Base-by-base conservation (phyloP, 805 yeast species). In the Nakazawaea peltata region DNA sequence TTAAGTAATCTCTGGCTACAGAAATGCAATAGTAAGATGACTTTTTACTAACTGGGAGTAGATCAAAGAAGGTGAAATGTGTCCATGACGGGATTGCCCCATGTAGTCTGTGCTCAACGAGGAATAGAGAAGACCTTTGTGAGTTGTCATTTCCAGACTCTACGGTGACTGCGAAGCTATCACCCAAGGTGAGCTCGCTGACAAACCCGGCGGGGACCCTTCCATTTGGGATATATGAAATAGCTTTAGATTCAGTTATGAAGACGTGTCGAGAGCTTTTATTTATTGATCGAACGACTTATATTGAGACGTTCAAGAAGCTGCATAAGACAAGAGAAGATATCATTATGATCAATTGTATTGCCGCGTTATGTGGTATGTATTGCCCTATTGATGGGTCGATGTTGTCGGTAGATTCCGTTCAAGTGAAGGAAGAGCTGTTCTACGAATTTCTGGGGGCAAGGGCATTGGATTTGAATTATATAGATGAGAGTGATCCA, bases 11-110 rank as follows among this genome's bases (percentile, higher is more conserved):
- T n/a, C n/a, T n/a, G n/a, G n/a, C n/a, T n/a, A n/a, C n/a, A n/a
- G n/a, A n/a, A n/a, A n/a, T n/a, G n/a, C n/a, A n/a, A n/a, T n/a
- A n/a, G n/a, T n/a, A n/a, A n/a, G n/a, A n/a, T n/a, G n/a, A n/a
- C n/a, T n/a, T n/a, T n/a, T n/a, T n/a, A n/a, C n/a, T n/a, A n/a
- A n/a, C n/a, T n/a, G n/a, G n/a, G n/a, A n/a, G 19, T 12, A 28
- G 32, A 28, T 19, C 24, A 5, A 7, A 15, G 13, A 30, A 30
- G 32, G 26, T 30, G 12, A 30, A 30, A 30, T 30, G 32, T 21
- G 26, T 6, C 8, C 32, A 30, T 26, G 19, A 30, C 11, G 32
- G 32, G 4, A n/a, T n/a, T n/a, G 14, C 26, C 5, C 32, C 32
- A 6, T 30, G 32, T 15, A 8, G n/a, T 4, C 12, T 5, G 12